Percentiles rank a stretch among this genome's conserved stretches.
Conservation (phyloP, 331 rosid genomes). For the Telfairia occidentalis region DNA sequence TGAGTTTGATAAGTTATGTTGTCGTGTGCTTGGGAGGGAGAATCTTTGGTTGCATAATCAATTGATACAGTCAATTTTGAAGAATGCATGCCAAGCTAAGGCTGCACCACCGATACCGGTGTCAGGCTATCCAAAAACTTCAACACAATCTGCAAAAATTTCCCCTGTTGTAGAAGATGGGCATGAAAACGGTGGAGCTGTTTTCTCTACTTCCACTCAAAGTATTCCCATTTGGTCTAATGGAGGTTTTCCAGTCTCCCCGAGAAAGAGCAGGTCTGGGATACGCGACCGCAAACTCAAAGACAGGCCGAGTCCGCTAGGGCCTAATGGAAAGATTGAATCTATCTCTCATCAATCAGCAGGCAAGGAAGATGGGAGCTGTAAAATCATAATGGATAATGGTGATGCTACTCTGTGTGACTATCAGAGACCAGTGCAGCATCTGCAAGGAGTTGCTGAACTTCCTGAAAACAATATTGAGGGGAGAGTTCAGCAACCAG, state of each 20-base stretch:
- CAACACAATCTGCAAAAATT: slow-evolving; percentile 30
- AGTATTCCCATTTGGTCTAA: slow-evolving; percentile 58
- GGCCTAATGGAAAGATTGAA: slow-evolving; percentile 84
- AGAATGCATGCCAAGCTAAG: slow-evolving; percentile 80
- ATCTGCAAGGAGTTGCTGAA: slow-evolving; percentile 69
- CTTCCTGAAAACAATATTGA: slow-evolving; percentile 49
- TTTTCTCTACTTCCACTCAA: slow-evolving; percentile 42
- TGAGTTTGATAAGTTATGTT: slow-evolving; percentile 64
- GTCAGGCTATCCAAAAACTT: slow-evolving; percentile 38
- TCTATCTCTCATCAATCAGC: slow-evolving; percentile 33
- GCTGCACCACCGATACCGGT: slow-evolving; percentile 50
- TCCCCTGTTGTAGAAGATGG: slow-evolving; percentile 76
- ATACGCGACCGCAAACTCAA: slow-evolving; percentile 60
- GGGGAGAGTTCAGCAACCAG: slow-evolving; percentile 30
- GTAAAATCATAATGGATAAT: slow-evolving; percentile 47
- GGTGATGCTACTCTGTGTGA: slow-evolving; percentile 59
- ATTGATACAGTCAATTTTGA: slow-evolving; percentile 67
- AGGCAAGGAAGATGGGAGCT: slow-evolving; percentile 43
- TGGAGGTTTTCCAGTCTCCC: slow-evolving; percentile 62
- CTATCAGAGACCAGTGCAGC: slow-evolving; percentile 63
- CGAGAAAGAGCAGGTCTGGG: slow-evolving; percentile 54
- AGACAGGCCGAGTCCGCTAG: slow-evolving; percentile 89
- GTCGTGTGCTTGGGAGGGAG: slow-evolving; percentile 66
- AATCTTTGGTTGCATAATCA: slow-evolving; percentile 77
- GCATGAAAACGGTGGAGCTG: slow-evolving; percentile 36